Base-by-base conservation (phyloP, 805 yeast genomes). In the Cyberlindnera bimundalis region DNA sequence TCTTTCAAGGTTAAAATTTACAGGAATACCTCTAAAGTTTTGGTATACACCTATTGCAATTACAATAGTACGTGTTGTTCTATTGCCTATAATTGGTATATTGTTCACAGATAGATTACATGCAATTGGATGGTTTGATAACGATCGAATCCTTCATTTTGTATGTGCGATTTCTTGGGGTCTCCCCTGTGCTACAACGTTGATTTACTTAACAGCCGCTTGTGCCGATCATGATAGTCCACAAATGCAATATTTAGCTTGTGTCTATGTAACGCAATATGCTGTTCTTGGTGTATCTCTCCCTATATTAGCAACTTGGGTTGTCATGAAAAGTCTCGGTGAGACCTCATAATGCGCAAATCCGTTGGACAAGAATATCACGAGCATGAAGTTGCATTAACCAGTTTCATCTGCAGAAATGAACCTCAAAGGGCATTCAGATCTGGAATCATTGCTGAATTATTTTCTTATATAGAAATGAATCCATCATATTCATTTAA, bases 151-250 rank as follows among this genome's bases (percentile, higher is more conserved):
- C 62, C 66, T 89, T 10, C 68, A 82, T 19, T 86, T 93, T 54
- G 84, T 90, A 7, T 76, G 85, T 45, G 81, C 84, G 8, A 68
- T 90, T 27, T 77, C 79, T 32, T 84, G 84, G 64, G 89, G 88
- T 0, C 67, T 89, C 24, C 98, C 99, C 1, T 82, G 88, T 36
- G 96, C 96, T 35, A 93, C 98, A 0, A 75, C 93, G 0, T 73
- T 89, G 52, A 81, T 91, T 26, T 93, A 90, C 60, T 69, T 91
- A 44, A 89, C 97, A 2, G 93, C 96, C 4, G 39, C 39, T 6
- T 36, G 39, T 29, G 33, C 39, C 5, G 39, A 36, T 8, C 33
- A 36, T 16, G 39, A 36, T 5, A 32, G 39, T 12, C 39, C 39
- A 17, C 48, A 46, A 24, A 21, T 32, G 24, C 23, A 30, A n/a